A percentile compares a stretch with the other conserved stretches of the same genome.
phyloP scores from a whole-genome alignment of 768 basidiomycete genomes.

The Lentinula guzmanii region DNA sequence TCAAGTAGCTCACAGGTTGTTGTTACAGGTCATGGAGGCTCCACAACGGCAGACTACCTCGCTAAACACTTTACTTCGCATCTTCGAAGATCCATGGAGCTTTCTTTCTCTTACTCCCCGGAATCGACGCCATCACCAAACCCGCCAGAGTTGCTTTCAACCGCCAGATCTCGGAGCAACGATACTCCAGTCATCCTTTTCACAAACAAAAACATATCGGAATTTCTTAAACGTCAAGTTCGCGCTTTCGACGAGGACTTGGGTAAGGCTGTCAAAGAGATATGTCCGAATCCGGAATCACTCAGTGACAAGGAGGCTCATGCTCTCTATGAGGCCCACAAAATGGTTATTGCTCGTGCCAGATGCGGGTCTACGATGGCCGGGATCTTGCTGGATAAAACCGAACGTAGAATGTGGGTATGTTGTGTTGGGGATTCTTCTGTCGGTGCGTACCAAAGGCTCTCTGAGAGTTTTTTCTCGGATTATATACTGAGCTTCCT shows the following conservation, averaged over 20 bases:
- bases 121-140: not conserved
- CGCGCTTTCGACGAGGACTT: not conserved
- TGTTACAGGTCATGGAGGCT: not conserved
- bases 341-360: not conserved
- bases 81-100: not conserved
- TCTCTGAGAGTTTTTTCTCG: not conserved
- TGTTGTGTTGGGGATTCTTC: slow-evolving; percentile 1
- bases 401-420: not conserved
- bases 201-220: not conserved
- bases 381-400: not conserved
- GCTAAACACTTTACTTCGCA: not conserved
- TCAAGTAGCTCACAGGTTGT: not conserved
- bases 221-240: not conserved
- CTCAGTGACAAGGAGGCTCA: not conserved
- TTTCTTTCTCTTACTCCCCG: not conserved
- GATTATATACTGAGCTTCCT: not conserved
- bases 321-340: not conserved
- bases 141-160: not conserved
- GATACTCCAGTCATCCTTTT: not conserved
- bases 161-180: not conserved
- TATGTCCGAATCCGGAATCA: not conserved
- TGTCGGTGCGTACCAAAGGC: not conserved
- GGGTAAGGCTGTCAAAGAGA: not conserved
- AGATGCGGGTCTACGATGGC: slow-evolving; percentile 1
- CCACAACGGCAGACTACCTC: not conserved